Base-by-base conservation (phyloP, 2,329 filamentous ascomycete genomes). In the Thielaviopsis punctulata region DNA sequence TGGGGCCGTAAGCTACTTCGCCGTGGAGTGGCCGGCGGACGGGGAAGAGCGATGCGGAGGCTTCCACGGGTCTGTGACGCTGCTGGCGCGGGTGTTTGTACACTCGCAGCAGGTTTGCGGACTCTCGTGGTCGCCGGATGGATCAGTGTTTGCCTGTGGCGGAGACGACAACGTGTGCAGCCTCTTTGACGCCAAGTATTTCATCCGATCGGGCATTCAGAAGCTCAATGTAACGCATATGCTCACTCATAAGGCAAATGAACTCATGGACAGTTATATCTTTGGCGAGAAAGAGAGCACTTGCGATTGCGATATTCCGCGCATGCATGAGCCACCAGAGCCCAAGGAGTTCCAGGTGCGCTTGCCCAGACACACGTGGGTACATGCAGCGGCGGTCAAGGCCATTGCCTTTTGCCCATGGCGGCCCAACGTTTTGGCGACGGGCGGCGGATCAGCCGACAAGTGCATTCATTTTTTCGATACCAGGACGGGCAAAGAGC, bases 401-500 rank as follows among this genome's bases (percentile, higher is more conserved):
- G 92, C 92, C 27, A 92, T 96, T 59, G 88, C 92, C 1, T 96
- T 96, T 66, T 94, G 90, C 57, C 90, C 92, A 0, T 98, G 89
- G 90, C 84, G 90, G 53, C 78, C 84, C 22, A 84, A 83, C 3
- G 73, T 98, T 4, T 67, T 98, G 39, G 92, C 92, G 13, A 93
- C 90, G 1, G 88, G 92, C 2, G 90, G 92, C 39, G 92, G 92
- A 22, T 90, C 86, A 45, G 94, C 93, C 61, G 90, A 98, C 68
- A 86, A 87, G 60, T 87, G 87, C 64, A 95, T 98, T 54, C 89
- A 94, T 66, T 98, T 98, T 69, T 95, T 84, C 65, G 89, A 96
- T 65, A 84, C 86, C 1, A 74, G 75, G 19, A 89, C 88, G 0
- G 92, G 90, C 4, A 79, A 86, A 2, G 80, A 81, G 54, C 75